A percentile compares a stretch with the other conserved stretches of the same genome.
Evolutionary conservation across 2,329 filamentous ascomycete genomes (phyloP).

Genomic region (Scorias spongiosa): DNA sequence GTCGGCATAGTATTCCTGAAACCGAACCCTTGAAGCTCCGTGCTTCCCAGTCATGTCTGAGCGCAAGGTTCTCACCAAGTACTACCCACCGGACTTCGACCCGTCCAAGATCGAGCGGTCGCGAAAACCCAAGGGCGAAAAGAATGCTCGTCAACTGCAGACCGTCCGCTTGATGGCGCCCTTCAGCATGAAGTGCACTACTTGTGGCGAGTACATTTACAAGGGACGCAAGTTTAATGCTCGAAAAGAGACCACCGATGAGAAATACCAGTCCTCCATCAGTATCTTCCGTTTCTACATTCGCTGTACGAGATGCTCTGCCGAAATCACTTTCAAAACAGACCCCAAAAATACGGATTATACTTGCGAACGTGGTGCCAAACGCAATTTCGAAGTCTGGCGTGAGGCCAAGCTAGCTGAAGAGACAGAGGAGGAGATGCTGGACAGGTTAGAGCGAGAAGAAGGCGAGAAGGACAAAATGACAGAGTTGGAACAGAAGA

Average conservation of each 20-base stretch:
- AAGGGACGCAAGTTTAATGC: slow-evolving; percentile 92
- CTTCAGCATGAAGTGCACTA: slow-evolving; percentile 62
- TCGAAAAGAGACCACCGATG: slow-evolving; percentile 79
- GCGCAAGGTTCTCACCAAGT: slow-evolving; percentile 60
- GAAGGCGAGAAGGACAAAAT: slow-evolving; percentile 77
- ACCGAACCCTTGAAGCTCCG: too few relatives aligned
- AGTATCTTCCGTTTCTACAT: slow-evolving; percentile 75
- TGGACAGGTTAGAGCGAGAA: slow-evolving; percentile 71
- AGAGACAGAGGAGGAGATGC: slow-evolving; percentile 74
- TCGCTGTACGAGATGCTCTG: slow-evolving; percentile 69
- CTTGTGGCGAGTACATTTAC: slow-evolving; percentile 70
- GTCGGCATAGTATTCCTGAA: too few relatives aligned
- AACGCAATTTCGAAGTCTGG: slow-evolving; percentile 91
- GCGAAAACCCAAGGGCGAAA: slow-evolving; percentile 44
- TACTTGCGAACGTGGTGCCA: slow-evolving; percentile 62
- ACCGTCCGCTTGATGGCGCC: slow-evolving; percentile 84
- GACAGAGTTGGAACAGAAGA: slow-evolving; percentile 90
- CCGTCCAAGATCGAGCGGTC: slow-evolving; percentile 58
- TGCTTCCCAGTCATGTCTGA: slow-evolving; percentile 52
- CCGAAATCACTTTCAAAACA: slow-evolving; percentile 83
- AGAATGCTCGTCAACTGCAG: slow-evolving; percentile 63
- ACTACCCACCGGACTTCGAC: slow-evolving; percentile 72
- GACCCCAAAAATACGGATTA: slow-evolving; percentile 96
- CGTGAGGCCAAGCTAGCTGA: slow-evolving; percentile 48
- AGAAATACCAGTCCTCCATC: slow-evolving; percentile 69